phyloP scores from a whole-genome alignment of 208 protist species.

The Trypanosoma melophagium region DNA sequence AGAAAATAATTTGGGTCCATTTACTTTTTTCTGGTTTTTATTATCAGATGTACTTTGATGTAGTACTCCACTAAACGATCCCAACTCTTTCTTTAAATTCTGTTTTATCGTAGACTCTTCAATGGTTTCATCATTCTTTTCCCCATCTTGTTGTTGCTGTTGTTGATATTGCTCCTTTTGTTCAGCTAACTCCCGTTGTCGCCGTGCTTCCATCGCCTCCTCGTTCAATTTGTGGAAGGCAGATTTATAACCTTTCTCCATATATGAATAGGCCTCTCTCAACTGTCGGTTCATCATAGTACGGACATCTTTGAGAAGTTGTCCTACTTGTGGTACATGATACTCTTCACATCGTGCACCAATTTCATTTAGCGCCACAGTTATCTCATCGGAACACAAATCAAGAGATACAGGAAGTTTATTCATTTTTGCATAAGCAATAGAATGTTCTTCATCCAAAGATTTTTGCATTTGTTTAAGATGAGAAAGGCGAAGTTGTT shows the following conservation, averaged over 20 bases:
- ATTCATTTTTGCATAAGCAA: constrained; percentile 42
- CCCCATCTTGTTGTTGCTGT: neutral
- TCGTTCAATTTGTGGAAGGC: constrained; percentile 57
- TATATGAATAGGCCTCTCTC: constrained; percentile 53
- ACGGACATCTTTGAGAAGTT: constrained; percentile 63
- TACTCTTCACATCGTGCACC: constrained; percentile 36
- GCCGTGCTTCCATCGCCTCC: constrained; percentile 19
- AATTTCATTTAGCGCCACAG: constrained; percentile 62
- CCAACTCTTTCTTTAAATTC: neutral
- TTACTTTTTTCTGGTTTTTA: neutral
- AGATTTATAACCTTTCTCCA: constrained; percentile 79
- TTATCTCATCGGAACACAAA: constrained; percentile 67
- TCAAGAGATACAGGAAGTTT: constrained; percentile 57
- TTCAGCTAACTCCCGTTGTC: constrained; percentile 5
- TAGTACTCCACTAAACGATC: neutral
- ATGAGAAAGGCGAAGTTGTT: constrained; percentile 38
- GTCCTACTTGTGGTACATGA: constrained; percentile 23
- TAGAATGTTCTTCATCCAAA: constrained; percentile 38
- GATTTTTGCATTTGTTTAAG: constrained; percentile 41
- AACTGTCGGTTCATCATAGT: constrained; percentile 61
- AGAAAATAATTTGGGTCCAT: constrained; percentile 24
- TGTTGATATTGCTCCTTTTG: constrained; percentile 15
- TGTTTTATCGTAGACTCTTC: neutral
- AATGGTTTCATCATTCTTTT: neutral
- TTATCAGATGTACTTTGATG: neutral